A percentile compares a stretch with the other conserved stretches of the same genome.
Conservation (phyloP, 306 rosid genomes). For the Casuarina equisetifolia region DNA sequence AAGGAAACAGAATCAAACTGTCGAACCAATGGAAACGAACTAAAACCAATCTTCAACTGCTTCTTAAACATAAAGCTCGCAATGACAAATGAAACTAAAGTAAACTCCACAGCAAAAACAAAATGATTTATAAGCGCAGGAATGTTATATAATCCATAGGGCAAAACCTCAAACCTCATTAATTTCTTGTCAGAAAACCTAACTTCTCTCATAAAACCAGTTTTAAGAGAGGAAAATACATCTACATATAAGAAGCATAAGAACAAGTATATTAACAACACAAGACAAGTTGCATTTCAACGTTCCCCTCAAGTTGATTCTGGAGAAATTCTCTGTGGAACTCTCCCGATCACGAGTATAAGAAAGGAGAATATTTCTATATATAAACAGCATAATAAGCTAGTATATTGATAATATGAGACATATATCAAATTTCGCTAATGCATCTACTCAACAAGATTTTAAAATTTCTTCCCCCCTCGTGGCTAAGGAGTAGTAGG, state of each 20-base stretch:
- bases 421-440: neutral
- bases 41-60: conserved; percentile 1
- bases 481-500: neutral
- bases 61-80: neutral
- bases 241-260: no score
- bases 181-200: neutral
- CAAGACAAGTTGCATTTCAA: no score
- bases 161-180: neutral
- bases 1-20: neutral
- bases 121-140: neutral
- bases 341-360: no score
- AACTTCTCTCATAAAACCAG: no score
- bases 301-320: no score
- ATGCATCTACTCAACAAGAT: neutral
- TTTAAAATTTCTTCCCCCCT: neutral
- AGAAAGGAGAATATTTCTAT: no score
- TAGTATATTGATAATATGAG: no score
- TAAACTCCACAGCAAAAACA: neutral
- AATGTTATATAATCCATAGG: neutral
- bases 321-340: no score
- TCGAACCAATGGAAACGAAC: neutral
- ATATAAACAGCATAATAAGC: no score
- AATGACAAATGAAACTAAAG: neutral
- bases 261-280: no score
- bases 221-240: no score